A percentile compares a stretch with the other conserved stretches of the same genome.
phyloP scores from a whole-genome alignment of 208 protist species.

The Trypanosoma mega region DNA sequence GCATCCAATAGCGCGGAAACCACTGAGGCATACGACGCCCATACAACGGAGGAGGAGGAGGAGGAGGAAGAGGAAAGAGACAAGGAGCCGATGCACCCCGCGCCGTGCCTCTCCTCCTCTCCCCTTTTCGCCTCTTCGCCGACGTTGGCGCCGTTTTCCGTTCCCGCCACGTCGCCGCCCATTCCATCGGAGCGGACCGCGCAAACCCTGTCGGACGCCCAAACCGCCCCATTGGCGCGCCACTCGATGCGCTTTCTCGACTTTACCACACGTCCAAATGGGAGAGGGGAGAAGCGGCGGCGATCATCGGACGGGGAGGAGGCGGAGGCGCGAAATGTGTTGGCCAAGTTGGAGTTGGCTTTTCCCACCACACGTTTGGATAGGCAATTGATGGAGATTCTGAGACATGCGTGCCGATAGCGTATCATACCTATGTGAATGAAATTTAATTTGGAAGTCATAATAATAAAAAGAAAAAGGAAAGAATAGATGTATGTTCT shows the following conservation, averaged over 20 bases:
- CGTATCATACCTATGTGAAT: too few species aligned
- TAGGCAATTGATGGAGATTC: constrained; percentile 12
- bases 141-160: too few species aligned
- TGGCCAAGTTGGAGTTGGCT: constrained; percentile 22
- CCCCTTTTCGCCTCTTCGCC: too few species aligned
- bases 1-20: too few species aligned
- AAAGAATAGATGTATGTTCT: constrained; percentile 3
- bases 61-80: too few species aligned
- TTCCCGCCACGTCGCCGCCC: too few species aligned
- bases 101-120: too few species aligned
- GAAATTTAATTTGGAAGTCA: constrained; percentile 1
- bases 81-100: too few species aligned
- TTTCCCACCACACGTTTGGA: constrained; percentile 25
- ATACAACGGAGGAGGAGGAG: too few species aligned
- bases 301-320: constrained; percentile 10
- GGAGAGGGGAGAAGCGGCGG: constrained; percentile 3
- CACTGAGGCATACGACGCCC: too few species aligned
- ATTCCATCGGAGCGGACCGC: background rate
- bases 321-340: constrained; percentile 2
- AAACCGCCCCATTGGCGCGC: background rate
- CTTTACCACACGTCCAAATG: background rate
- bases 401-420: background rate
- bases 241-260: constrained; percentile 12
- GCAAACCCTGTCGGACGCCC: too few species aligned
- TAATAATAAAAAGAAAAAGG: constrained; percentile 22